phyloP scores from a whole-genome alignment of 257 asterid species.

The Solanum lignicaule region DNA sequence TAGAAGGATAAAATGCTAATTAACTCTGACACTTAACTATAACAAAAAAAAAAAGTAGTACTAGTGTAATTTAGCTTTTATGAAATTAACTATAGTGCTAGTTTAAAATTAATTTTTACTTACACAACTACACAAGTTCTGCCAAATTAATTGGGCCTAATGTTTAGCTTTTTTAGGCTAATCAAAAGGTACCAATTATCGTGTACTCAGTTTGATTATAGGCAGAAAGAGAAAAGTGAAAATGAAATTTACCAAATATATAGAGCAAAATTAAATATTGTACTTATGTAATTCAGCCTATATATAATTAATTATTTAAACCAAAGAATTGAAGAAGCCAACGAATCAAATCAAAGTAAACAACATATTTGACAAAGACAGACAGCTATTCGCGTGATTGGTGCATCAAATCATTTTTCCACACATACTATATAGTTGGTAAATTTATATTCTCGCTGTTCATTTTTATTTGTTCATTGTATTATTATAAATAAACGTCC shows the following conservation, averaged over 20 bases:
- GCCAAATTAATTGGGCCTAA: neutral
- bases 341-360: neutral
- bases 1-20: neutral
- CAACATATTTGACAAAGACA: neutral
- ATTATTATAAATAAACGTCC: no score
- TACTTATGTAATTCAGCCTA: neutral
- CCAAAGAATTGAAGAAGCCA: neutral
- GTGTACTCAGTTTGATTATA: neutral
- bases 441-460: neutral
- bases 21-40: neutral
- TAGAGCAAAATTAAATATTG: neutral
- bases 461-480: no score
- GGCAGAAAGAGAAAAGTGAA: neutral
- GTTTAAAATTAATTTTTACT: neutral
- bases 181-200: neutral
- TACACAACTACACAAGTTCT: neutral
- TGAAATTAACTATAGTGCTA: neutral
- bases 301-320: neutral
- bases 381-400: conserved; percentile 4
- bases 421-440: neutral
- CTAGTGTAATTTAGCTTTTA: neutral
- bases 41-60: neutral
- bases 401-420: neutral
- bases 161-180: neutral
- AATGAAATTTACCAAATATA: neutral